Conservation (phyloP, 2,329 filamentous ascomycete species). For the Penicillium sp. region DNA sequence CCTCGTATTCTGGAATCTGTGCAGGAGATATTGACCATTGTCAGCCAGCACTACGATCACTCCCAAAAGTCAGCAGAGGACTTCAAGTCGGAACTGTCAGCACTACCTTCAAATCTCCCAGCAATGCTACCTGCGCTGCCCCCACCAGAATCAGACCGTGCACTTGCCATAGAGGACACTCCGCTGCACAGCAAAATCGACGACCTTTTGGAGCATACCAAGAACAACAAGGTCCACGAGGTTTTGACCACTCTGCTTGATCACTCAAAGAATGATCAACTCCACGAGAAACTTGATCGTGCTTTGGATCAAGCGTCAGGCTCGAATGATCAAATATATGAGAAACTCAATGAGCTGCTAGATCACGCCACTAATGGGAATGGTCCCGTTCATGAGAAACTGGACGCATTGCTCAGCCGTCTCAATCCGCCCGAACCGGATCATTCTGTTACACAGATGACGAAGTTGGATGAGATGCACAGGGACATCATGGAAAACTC, state of each 20-base stretch:
- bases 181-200: slow-evolving; percentile 54
- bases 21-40: slow-evolving; percentile 72
- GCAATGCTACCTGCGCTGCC: slow-evolving; percentile 48
- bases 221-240: slow-evolving; percentile 50
- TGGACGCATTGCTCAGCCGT: slow-evolving; percentile 46
- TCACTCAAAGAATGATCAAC: slow-evolving; percentile 43
- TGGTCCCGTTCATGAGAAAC: slow-evolving; percentile 28
- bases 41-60: slow-evolving; percentile 81
- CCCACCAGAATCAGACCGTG: slow-evolving; percentile 22
- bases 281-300: slow-evolving; percentile 53
- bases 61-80: slow-evolving; percentile 61
- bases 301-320: slow-evolving; percentile 31
- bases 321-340: slow-evolving; percentile 42
- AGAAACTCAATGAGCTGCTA: slow-evolving; percentile 46
- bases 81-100: slow-evolving; percentile 48
- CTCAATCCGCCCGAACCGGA: slow-evolving; percentile 47
- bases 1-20: slow-evolving; percentile 81
- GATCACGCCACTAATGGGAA: slow-evolving; percentile 26
- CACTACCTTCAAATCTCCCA: slow-evolving; percentile 46
- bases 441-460: slow-evolving; percentile 65
- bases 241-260: slow-evolving; percentile 45
- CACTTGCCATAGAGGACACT: slow-evolving; percentile 48
- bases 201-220: slow-evolving; percentile 33
- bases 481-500: slow-evolving; percentile 77
- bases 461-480: slow-evolving; percentile 80